These are phyloP conservation scores for Ilex asprella DNA, from an alignment of 257 asterid genomes.

Conservation along the genomic window DNA sequence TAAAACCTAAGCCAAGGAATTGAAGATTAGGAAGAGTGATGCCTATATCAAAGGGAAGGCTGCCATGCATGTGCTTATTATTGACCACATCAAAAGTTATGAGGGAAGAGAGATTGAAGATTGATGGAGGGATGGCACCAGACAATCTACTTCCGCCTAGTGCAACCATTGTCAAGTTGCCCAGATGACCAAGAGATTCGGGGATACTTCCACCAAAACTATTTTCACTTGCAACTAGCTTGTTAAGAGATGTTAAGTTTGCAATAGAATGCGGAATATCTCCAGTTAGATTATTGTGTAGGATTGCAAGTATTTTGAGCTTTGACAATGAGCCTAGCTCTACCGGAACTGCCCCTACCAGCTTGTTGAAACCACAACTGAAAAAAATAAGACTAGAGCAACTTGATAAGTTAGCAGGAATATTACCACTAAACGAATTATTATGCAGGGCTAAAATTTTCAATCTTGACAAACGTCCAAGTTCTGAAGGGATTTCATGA, in stretches of 20 bases:
- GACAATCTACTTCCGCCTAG: too few relatives aligned
- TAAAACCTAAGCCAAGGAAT: too few relatives aligned
- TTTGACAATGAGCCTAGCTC: slow-evolving; percentile 12
- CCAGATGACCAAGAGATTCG: too few relatives aligned
- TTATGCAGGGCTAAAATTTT: not conserved
- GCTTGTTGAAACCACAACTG: slow-evolving; percentile 5
- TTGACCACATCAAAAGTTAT: not conserved
- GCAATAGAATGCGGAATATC: too few relatives aligned
- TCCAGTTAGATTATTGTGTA: not conserved
- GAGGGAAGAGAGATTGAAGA: too few relatives aligned
- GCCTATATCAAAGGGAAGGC: too few relatives aligned
- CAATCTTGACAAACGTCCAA: slow-evolving; percentile 10
- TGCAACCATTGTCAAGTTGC: too few relatives aligned
- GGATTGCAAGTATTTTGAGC: slow-evolving; percentile 5
- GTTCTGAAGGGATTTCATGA: slow-evolving; percentile 4
- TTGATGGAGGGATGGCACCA: too few relatives aligned
- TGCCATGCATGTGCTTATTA: not conserved
- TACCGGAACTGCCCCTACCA: slow-evolving; percentile 2
- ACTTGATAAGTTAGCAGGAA: slow-evolving; percentile 6
- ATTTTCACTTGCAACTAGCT: too few relatives aligned
- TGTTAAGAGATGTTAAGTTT: too few relatives aligned
- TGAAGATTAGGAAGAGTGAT: too few relatives aligned
- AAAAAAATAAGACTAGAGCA: slow-evolving; percentile 3
- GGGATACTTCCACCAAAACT: too few relatives aligned
- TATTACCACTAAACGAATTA: slow-evolving; percentile 8